Percentiles rank a stretch among this genome's conserved stretches.
Conservation (phyloP, 805 yeast genomes). For the Vanderwaltozyma polyspora region DNA sequence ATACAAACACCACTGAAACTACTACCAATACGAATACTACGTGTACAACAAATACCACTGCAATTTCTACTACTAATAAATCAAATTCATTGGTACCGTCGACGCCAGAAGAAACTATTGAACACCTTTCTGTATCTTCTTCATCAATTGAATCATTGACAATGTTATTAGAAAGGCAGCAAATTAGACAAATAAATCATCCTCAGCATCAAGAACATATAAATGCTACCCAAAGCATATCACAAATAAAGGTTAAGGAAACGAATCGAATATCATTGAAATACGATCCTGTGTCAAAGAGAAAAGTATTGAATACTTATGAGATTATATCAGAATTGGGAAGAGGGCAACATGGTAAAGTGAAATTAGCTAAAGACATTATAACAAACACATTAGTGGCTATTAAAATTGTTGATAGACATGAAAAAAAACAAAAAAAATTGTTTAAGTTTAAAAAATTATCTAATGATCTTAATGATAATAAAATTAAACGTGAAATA, state of each 20-base stretch:
- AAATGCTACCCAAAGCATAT: conserved; percentile 10
- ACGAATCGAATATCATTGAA: conserved; percentile 71
- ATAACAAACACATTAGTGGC: conserved; percentile 66
- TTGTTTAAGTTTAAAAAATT: conserved; percentile 28
- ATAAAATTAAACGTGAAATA: conserved; percentile 72
- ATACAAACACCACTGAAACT: neutral
- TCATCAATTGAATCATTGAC: conserved; percentile 26
- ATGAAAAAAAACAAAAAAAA: conserved; percentile 31
- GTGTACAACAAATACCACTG: neutral
- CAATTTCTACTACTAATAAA: neutral
- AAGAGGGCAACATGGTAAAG: conserved; percentile 98
- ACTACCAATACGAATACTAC: neutral
- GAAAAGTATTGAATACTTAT: conserved; percentile 77
- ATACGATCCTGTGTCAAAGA: conserved; percentile 75
- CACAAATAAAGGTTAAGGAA: conserved; percentile 50
- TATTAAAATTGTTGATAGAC: conserved; percentile 80
- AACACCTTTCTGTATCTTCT: conserved; percentile 22
- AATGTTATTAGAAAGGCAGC: conserved; percentile 31
- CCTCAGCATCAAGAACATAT: conserved; percentile 31
- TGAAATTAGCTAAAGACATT: conserved; percentile 74
- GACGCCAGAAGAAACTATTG: conserved; percentile 9
- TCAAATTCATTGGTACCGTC: neutral
- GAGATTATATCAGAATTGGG: conserved; percentile 85
- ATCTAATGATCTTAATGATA: conserved; percentile 39
- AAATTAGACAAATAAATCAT: conserved; percentile 31